phyloP scores from a whole-genome alignment of 768 basidiomycete genomes.

The Coprinopsis marcescibilis region DNA sequence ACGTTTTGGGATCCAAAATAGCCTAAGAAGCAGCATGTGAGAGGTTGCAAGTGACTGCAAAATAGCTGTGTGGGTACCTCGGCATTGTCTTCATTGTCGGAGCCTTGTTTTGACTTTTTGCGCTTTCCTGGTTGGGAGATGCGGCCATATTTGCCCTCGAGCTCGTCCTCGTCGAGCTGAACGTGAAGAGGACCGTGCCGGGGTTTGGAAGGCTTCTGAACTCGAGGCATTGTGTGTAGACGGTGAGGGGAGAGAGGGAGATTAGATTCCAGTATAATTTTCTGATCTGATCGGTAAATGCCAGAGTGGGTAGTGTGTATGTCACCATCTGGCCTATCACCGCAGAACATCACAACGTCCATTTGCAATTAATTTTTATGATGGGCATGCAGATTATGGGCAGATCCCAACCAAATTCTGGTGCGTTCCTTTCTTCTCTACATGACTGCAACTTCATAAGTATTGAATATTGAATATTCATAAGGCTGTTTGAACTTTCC shows the following conservation, averaged over 20 bases:
- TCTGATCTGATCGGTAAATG: slow-evolving; percentile 19
- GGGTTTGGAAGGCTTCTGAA: slow-evolving; percentile 46
- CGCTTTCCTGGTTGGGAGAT: slow-evolving; percentile 73
- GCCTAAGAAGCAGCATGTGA: slow-evolving; percentile 35
- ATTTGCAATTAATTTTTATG: too few relatives aligned
- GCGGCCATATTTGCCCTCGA: slow-evolving; percentile 71
- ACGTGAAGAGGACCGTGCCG: slow-evolving; percentile 86
- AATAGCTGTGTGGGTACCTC: slow-evolving; percentile 40
- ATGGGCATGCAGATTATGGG: too few relatives aligned
- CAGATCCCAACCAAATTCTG: too few relatives aligned
- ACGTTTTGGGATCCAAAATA: slow-evolving; percentile 75
- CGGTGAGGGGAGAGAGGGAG: slow-evolving; percentile 8
- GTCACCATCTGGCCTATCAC: background rate
- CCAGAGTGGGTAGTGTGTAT: slow-evolving; percentile 11
- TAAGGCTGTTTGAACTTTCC: too few relatives aligned
- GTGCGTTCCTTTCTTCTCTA: too few relatives aligned
- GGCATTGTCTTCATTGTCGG: slow-evolving; percentile 44
- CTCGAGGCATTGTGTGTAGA: slow-evolving; percentile 65
- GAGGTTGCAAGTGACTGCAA: slow-evolving; percentile 7
- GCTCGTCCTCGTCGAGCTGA: slow-evolving; percentile 78
- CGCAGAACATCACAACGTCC: background rate
- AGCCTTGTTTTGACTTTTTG: slow-evolving; percentile 50
- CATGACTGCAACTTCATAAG: too few relatives aligned
- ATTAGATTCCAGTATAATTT: slow-evolving; percentile 12
- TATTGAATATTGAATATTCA: too few relatives aligned